Evolutionary conservation across 305 asterid species (phyloP).

Genomic region (Rubia peregrina): DNA sequence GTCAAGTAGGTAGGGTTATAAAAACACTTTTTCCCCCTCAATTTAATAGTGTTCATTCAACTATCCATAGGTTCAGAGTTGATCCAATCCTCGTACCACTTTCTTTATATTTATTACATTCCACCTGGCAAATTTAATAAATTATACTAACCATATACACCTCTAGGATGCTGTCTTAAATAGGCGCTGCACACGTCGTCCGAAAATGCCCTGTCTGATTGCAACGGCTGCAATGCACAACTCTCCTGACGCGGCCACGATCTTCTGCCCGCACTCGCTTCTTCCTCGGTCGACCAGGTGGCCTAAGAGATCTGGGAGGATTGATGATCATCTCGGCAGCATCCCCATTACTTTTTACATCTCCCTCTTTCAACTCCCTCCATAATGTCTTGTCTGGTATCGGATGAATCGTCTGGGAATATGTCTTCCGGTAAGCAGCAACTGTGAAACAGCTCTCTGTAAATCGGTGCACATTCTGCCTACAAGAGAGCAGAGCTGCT

Average conservation of each 20-base stretch:
- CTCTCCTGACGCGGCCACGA: slow-evolving; percentile 79
- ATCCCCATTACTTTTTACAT: slow-evolving; percentile 31
- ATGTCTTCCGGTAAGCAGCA: slow-evolving; percentile 71
- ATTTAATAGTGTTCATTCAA: too few relatives aligned
- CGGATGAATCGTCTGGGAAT: slow-evolving; percentile 90
- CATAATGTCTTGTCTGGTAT: slow-evolving; percentile 79
- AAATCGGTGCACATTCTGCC: slow-evolving; percentile 89
- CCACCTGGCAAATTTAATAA: not conserved
- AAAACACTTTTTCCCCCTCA: too few relatives aligned
- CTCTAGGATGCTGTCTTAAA: slow-evolving; percentile 30
- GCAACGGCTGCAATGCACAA: slow-evolving; percentile 91
- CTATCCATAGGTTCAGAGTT: not conserved
- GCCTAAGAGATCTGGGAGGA: slow-evolving; percentile 86
- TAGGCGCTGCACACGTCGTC: slow-evolving; percentile 86
- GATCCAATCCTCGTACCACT: not conserved
- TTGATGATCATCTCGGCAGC: slow-evolving; percentile 39
- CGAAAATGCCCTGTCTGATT: slow-evolving; percentile 84
- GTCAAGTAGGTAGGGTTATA: too few relatives aligned
- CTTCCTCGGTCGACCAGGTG: slow-evolving; percentile 86
- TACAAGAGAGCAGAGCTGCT: slow-evolving; percentile 84
- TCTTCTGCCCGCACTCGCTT: slow-evolving; percentile 87
- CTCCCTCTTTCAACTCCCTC: slow-evolving; percentile 69
- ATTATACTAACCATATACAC: slow-evolving; percentile 25
- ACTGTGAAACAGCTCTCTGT: slow-evolving; percentile 95
- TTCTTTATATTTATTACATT: not conserved